These are phyloP conservation scores for Penicillium frequentans DNA, from an alignment of 2,329 filamentous ascomycete genomes.

Conservation along the genomic window DNA sequence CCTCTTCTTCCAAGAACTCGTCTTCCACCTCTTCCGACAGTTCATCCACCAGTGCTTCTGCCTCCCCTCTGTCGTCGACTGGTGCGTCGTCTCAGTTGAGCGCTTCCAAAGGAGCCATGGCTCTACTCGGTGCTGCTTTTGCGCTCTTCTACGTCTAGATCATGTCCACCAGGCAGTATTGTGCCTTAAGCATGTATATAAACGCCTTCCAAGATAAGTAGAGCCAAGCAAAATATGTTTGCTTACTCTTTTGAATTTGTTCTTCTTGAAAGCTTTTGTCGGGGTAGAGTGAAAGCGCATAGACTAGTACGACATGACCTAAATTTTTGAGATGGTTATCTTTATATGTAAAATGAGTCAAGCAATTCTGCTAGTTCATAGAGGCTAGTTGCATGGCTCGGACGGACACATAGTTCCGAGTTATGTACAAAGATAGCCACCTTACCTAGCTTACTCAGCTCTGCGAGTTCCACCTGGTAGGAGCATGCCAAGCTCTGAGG, in stretches of 20 bases:
- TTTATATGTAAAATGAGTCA: too few species aligned
- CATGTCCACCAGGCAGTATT: neutral
- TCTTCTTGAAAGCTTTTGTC: neutral
- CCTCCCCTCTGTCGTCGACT: neutral
- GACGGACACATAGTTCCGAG: too few species aligned
- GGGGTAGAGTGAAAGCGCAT: neutral
- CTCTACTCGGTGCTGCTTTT: neutral
- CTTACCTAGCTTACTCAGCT: too few species aligned
- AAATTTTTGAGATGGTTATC: too few species aligned
- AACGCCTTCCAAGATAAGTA: neutral
- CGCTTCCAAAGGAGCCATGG: neutral
- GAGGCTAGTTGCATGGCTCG: too few species aligned
- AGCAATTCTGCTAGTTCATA: too few species aligned
- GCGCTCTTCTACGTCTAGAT: neutral
- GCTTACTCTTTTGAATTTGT: neutral
- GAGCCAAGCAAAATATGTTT: neutral
- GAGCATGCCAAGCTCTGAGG: too few species aligned
- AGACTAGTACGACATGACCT: neutral
- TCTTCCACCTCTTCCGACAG: neutral
- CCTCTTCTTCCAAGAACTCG: neutral
- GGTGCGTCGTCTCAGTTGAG: neutral
- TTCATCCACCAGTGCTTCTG: neutral
- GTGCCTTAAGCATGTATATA: neutral
- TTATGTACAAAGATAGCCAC: too few species aligned
- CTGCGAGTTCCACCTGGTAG: too few species aligned